Evolutionary conservation across 2,329 filamentous ascomycete genomes (phyloP), one percentile per base, ranked within the genome.

Genomic region (Keithomyces neogunnii): DNA sequence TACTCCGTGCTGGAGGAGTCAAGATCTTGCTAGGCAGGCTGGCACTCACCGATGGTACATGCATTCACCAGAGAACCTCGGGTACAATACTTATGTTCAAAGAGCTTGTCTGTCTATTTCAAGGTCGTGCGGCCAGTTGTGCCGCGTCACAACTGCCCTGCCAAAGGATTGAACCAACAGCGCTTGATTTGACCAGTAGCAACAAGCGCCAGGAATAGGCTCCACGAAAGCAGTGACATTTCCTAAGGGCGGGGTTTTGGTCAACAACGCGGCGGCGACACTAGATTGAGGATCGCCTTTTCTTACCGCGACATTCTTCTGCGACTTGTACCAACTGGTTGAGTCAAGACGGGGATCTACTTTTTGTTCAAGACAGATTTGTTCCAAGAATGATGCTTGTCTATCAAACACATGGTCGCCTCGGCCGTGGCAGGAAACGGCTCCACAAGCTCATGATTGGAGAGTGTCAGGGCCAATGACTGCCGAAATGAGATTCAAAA

Each of bases 161-260:
- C 19, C 19, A 19, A 19, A 19, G 19, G 19, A 19, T 19, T 19
- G 11, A 10, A 44, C 40, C 6, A 30, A 45, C 39, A 33, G 38
- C 50, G 42, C 50, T 38, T 48, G 46, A 45, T 31, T 43, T 13
- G 45, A 8, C 36, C 45, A 19, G 38, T 47, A 48, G 31, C 45
- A 31, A 45, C 50, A 51, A 45, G 50, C 32, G 39, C 39, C 32
- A 38, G 19, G 19, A 19, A 19, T 19, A 19, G 19, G 19, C 19
- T 19, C 19, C 19, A 19, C 19, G 19, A 19, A 19, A 19, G 19
- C 19, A 19, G 19, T 19, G 19, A 19, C 19, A 19, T 19, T 19
- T 19, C 19, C 19, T 19, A 19, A 19, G 19, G 19, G 19, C 19
- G 19, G 19, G 19, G 19, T 19, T 19, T 19, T 19, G 19, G 19